Evolutionary conservation across 2,329 filamentous ascomycete species (phyloP).

Genomic region (Chrysosporium keratinophilum): DNA sequence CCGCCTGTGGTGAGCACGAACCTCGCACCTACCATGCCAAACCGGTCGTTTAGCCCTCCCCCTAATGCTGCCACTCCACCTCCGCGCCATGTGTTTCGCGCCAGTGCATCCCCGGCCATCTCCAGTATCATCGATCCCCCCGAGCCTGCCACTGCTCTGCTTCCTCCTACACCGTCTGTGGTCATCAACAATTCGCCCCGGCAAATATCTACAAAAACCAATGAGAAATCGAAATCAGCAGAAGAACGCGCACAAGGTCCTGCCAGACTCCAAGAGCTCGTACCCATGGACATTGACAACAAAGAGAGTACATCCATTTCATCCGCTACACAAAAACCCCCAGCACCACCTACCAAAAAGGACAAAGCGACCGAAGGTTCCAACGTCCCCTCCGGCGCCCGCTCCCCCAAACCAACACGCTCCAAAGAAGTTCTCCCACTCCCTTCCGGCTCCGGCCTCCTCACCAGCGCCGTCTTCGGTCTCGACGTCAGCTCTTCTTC

Average conservation of each 20-base stretch:
- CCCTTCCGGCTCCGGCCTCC: constrained; percentile 53
- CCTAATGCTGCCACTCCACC: constrained; percentile 42
- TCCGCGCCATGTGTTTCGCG: constrained; percentile 48
- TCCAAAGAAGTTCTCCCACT: constrained; percentile 45
- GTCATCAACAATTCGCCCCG: background rate
- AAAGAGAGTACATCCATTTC: constrained; percentile 14
- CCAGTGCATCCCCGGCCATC: constrained; percentile 86
- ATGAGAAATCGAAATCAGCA: constrained; percentile 20
- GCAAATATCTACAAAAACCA: background rate
- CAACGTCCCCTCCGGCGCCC: constrained; percentile 43
- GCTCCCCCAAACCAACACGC: constrained; percentile 46
- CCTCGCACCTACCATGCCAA: constrained; percentile 38
- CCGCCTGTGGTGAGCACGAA: constrained; percentile 41
- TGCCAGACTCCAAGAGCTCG: constrained; percentile 19
- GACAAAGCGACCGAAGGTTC: constrained; percentile 34
- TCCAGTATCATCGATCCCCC: constrained; percentile 76
- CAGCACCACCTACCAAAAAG: constrained; percentile 22
- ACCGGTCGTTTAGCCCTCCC: constrained; percentile 36
- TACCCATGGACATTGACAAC: constrained; percentile 30
- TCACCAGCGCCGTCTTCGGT: constrained; percentile 53
- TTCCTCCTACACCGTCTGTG: constrained; percentile 20
- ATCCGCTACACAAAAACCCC: constrained; percentile 18
- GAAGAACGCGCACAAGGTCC: constrained; percentile 13
- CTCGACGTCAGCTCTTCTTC: constrained; percentile 39
- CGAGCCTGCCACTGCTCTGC: constrained; percentile 26